Evolutionary conservation across 2,329 filamentous ascomycete genomes (phyloP), one percentile per base, ranked within the genome.

Genomic region (Volutella citrinella): DNA sequence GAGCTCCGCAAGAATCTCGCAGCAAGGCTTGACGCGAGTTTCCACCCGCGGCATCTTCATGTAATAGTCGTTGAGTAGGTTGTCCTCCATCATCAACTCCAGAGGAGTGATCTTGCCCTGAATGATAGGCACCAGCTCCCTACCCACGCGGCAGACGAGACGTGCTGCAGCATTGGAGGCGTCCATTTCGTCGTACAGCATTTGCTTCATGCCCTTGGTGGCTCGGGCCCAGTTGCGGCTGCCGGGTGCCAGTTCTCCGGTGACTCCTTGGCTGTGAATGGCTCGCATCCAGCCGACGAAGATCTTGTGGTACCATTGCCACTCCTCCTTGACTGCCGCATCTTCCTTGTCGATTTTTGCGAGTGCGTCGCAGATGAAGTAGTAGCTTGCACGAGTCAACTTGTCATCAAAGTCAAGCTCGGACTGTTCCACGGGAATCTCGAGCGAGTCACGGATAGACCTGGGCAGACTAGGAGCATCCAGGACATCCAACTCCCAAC

Each of bases 21-120:
- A 10, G 10, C 18, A 10, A 6, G 13, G 18, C 6, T 30, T 16
- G 10, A n/a, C 11, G 18, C 18, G 19, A n/a, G 13, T 20, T 9
- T 13, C 13, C 11, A 30, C 13, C 9, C 12, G 10, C 5, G 13
- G 27, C 10, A 14, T 14, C 12, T 21, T 21, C 19, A 24, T 32
- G 21, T 32, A 32, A 15, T 24, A 63, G 5, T 39, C 41, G 10
- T 55, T 47, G 5, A 59, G 55, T 4, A 61, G 43, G 20, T 54
- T 49, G 3, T 52, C 47, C 21, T 56, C 51, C 33, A 63, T 60
- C 23, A 64, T 52, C 10, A 65, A 41, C 18, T 57, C 46, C 1
- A 63, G 42, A 1, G 61, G 58, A 30, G 63, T 55, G 10, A 54
- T 43, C 24, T 54, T 48, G 3, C 55, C 56, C 4, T 43, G 30